phyloP scores from a whole-genome alignment of 192 early-diverging fungal species.

The Gorgonomyces haynaldii region DNA sequence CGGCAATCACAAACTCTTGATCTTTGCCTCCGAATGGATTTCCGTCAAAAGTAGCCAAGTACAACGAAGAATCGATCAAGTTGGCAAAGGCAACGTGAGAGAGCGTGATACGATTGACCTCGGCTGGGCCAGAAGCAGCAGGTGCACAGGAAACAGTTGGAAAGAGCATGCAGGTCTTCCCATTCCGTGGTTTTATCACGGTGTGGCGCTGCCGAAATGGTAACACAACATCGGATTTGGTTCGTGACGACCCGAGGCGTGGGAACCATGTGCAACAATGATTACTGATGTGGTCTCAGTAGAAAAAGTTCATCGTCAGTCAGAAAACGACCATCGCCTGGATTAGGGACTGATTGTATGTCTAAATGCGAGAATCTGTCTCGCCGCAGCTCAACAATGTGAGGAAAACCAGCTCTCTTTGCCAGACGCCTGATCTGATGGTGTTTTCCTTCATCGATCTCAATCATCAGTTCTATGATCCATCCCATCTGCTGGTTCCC shows the following conservation, averaged over 20 bases:
- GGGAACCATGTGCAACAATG: too few relatives aligned
- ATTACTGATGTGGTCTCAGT: too few relatives aligned
- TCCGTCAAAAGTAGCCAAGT: constrained; percentile 6
- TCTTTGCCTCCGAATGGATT: constrained; percentile 8
- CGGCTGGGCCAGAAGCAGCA: background rate
- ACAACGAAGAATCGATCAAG: constrained; percentile 2
- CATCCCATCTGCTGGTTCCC: background rate
- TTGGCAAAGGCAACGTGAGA: constrained; percentile 5
- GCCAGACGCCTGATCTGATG: background rate
- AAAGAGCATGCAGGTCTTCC: too few relatives aligned
- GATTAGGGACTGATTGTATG: background rate
- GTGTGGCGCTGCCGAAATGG: too few relatives aligned
- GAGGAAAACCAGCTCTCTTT: background rate
- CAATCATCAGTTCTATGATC: background rate
- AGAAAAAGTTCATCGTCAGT: background rate
- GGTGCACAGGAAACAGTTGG: background rate
- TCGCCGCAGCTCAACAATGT: background rate
- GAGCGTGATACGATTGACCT: background rate
- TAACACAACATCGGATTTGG: too few relatives aligned
- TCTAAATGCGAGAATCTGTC: background rate
- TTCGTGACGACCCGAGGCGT: too few relatives aligned
- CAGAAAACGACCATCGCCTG: background rate
- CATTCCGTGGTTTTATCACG: too few relatives aligned
- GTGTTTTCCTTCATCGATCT: background rate
- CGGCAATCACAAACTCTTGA: background rate